Percentiles rank a stretch among this genome's conserved stretches.
Conservation (phyloP, 2,329 filamentous ascomycete genomes). For the Fusarium illudens region DNA sequence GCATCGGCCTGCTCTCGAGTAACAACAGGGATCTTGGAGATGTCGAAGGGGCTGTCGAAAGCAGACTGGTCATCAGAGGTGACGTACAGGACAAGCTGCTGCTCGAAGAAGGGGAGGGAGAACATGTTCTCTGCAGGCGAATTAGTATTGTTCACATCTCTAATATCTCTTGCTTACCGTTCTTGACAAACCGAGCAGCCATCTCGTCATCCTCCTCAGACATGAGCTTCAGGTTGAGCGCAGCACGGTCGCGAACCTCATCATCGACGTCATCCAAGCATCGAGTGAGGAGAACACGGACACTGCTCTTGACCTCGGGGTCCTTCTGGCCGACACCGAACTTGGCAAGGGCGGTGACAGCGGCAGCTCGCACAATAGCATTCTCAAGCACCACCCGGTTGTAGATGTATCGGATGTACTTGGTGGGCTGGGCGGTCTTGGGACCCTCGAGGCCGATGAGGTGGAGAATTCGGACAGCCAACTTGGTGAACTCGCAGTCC, state of each 20-base stretch:
- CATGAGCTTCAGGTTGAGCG: constrained; percentile 92
- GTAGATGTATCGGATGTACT: constrained; percentile 99
- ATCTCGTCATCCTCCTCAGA: constrained; percentile 89
- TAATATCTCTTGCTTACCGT: constrained; percentile 63
- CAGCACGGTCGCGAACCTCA: constrained; percentile 94
- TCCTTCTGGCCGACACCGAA: constrained; percentile 98
- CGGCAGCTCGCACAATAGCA: constrained; percentile 91
- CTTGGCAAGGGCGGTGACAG: constrained; percentile 94
- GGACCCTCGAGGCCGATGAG: constrained; percentile 93
- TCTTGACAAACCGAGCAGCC: constrained; percentile 89
- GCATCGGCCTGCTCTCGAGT: constrained; percentile 95
- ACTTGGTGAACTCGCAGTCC: constrained; percentile 98
- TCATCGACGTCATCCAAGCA: constrained; percentile 98
- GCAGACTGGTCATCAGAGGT: constrained; percentile 88
- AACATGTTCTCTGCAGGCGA: constrained; percentile 82
- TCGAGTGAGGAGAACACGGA: constrained; percentile 88
- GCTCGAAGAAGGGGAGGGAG: constrained; percentile 92
- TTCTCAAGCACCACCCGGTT: constrained; percentile 98
- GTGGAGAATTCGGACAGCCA: constrained; percentile 94
- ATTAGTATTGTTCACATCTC: constrained; percentile 13
- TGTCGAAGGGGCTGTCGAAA: constrained; percentile 87
- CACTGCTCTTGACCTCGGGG: constrained; percentile 94
- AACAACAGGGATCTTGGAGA: constrained; percentile 89
- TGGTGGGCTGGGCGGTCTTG: constrained; percentile 93
- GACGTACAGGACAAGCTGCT: constrained; percentile 97